Percentiles rank a stretch among this genome's conserved stretches.
phyloP scores from a whole-genome alignment of 176 grass and related monocot species.

The Cymbopogon citratus region DNA sequence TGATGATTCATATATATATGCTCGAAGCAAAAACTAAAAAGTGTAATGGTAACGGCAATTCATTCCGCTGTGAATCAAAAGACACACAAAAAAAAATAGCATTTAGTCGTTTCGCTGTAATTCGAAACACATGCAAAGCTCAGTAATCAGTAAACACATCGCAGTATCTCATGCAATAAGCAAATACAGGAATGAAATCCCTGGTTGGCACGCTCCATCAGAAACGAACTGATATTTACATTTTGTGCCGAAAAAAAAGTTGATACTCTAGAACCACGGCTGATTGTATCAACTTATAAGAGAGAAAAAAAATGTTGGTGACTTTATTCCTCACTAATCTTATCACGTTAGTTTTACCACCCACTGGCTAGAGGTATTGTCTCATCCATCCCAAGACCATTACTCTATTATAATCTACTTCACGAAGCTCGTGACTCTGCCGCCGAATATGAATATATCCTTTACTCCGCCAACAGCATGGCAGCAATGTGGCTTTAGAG shows the following conservation, averaged over 20 bases:
- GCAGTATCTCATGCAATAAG: neutral
- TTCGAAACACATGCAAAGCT: neutral
- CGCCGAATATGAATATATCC: neutral
- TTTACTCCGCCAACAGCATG: neutral
- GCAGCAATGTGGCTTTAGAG: neutral
- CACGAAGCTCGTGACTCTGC: neutral
- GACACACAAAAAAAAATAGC: no score
- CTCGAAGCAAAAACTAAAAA: no score
- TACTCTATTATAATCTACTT: neutral
- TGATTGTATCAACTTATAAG: neutral
- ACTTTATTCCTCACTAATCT: slow-evolving; percentile 10
- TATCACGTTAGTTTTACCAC: slow-evolving; percentile 1
- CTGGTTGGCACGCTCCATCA: neutral
- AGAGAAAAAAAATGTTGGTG: neutral
- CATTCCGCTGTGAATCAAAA: neutral
- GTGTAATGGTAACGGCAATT: no score
- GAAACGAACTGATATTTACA: slow-evolving; percentile 6
- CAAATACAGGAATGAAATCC: neutral
- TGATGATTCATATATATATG: no score
- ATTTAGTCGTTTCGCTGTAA: neutral
- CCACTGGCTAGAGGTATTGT: neutral
- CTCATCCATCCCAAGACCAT: neutral
- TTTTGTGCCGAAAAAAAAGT: neutral
- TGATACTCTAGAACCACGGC: neutral
- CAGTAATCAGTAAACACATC: neutral